Evolutionary conservation across 768 basidiomycete species (phyloP).

Genomic region (Tylopilus rubrobrunneus): DNA sequence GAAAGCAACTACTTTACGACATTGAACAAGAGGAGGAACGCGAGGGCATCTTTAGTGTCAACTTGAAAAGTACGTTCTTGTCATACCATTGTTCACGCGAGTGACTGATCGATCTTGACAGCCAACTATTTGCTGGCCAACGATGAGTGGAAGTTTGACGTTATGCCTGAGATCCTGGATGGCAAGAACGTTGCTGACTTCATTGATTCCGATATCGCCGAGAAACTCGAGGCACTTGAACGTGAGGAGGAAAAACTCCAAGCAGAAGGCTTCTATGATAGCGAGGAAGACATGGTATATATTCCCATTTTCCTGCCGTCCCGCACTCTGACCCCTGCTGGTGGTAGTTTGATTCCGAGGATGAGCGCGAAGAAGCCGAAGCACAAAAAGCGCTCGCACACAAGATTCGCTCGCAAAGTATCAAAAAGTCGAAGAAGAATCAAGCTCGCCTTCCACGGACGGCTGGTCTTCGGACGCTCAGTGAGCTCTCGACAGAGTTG

Average conservation of each 20-base stretch:
- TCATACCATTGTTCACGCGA: not conserved
- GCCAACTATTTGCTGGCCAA: slow-evolving; percentile 89
- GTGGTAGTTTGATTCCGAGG: slow-evolving; percentile 53
- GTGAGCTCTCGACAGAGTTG: slow-evolving; percentile 75
- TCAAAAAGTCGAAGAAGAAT: slow-evolving; percentile 89
- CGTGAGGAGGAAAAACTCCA: slow-evolving; percentile 94
- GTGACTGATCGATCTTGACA: slow-evolving; percentile 32
- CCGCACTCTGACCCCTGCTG: not conserved
- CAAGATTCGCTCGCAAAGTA: slow-evolving; percentile 68
- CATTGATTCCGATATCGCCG: slow-evolving; percentile 94
- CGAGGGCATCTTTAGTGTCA: slow-evolving; percentile 87
- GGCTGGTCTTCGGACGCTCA: slow-evolving; percentile 59
- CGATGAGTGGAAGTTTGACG: slow-evolving; percentile 92
- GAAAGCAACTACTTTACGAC: slow-evolving; percentile 71
- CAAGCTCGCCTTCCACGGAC: slow-evolving; percentile 73
- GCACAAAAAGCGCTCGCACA: slow-evolving; percentile 54
- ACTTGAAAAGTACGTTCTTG: slow-evolving; percentile 66
- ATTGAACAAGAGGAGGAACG: slow-evolving; percentile 84
- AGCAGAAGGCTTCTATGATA: slow-evolving; percentile 93
- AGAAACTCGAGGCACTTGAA: slow-evolving; percentile 95
- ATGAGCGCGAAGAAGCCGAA: slow-evolving; percentile 74
- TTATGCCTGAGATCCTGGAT: slow-evolving; percentile 97
- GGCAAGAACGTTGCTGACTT: slow-evolving; percentile 99
- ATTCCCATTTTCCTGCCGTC: not conserved
- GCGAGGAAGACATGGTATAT: slow-evolving; percentile 79